These are phyloP conservation scores for Chondrostereum purpureum DNA, from an alignment of 1,284 basidiomycete genomes.

Conservation along the genomic window DNA sequence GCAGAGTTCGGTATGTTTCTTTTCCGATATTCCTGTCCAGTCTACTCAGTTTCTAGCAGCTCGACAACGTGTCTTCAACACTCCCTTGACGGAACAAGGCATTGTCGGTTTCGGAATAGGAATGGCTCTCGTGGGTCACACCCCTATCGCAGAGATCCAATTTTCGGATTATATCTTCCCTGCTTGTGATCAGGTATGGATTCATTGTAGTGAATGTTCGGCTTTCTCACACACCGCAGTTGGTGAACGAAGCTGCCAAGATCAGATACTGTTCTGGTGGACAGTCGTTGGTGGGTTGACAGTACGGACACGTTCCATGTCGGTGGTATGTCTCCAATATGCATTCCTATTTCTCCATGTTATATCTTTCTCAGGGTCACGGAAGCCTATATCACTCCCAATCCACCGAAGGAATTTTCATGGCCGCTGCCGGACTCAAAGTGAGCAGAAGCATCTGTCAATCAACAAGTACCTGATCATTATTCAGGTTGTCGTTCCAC, in stretches of 20 bases:
- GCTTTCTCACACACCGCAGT: slow-evolving; percentile 35
- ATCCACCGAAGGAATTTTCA: slow-evolving; percentile 90
- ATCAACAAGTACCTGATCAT: neutral
- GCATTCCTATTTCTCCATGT: neutral
- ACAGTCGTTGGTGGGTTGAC: slow-evolving; percentile 77
- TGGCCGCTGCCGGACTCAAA: slow-evolving; percentile 87
- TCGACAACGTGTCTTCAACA: slow-evolving; percentile 91
- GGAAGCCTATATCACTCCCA: slow-evolving; percentile 93
- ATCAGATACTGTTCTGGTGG: slow-evolving; percentile 87
- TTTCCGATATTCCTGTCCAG: neutral
- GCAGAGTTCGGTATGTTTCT: slow-evolving; percentile 81
- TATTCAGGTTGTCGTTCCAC: slow-evolving; percentile 77
- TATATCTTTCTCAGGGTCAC: slow-evolving; percentile 49
- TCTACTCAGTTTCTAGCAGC: slow-evolving; percentile 37
- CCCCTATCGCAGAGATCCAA: slow-evolving; percentile 92
- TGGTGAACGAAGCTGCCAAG: slow-evolving; percentile 96
- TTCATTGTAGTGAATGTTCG: neutral
- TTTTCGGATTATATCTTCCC: slow-evolving; percentile 86
- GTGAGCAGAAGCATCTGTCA: slow-evolving; percentile 37
- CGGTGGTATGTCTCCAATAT: slow-evolving; percentile 46
- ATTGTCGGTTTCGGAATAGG: slow-evolving; percentile 95
- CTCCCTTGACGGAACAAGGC: slow-evolving; percentile 89
- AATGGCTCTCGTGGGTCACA: slow-evolving; percentile 87
- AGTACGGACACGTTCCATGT: slow-evolving; percentile 83
- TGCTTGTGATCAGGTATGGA: slow-evolving; percentile 80